A percentile compares a stretch with the other conserved stretches of the same genome.
Evolutionary conservation across 176 grass and related monocot species (phyloP).

Genomic region (Poa annua): DNA sequence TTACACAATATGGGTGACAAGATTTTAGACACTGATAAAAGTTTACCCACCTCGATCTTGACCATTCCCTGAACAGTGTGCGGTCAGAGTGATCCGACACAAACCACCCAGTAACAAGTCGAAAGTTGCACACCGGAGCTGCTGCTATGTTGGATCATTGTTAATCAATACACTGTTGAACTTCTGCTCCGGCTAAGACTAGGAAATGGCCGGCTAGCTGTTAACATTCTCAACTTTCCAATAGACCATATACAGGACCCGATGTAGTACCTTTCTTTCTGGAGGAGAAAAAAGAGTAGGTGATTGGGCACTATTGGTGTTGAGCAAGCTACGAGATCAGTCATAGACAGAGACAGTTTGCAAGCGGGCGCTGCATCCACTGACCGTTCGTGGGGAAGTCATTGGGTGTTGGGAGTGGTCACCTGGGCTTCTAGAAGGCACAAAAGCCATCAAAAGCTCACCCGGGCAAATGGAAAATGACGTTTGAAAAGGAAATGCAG

Average conservation of each 20-base stretch:
- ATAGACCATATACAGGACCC: conserved; percentile 19
- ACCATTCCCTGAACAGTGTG: conserved; percentile 18
- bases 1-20: conserved; percentile 30
- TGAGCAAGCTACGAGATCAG: conserved; percentile 24
- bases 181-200: conserved; percentile 16
- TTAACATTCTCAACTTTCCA: conserved; percentile 42
- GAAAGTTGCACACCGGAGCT: conserved; percentile 12
- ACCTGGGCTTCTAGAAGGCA: conserved; percentile 59
- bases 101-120: neutral
- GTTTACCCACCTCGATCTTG: conserved; percentile 22
- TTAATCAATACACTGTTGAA: conserved; percentile 4
- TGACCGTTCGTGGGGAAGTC: conserved; percentile 42
- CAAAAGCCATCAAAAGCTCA: conserved; percentile 28
- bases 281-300: conserved; percentile 6
- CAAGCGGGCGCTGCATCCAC: conserved; percentile 44
- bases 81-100: neutral
- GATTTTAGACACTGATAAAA: conserved; percentile 25
- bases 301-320: conserved; percentile 31
- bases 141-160: conserved; percentile 29
- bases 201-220: conserved; percentile 40
- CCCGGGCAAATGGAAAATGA: conserved; percentile 43
- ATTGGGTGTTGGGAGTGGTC: conserved; percentile 36
- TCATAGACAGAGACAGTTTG: conserved; percentile 24
- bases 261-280: neutral
- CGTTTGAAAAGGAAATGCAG: conserved; percentile 39